A percentile compares a stretch with the other conserved stretches of the same genome.
These are phyloP conservation scores for Gossypium lobatum DNA, from an alignment of 441 rosid species.

Conservation along the genomic window DNA sequence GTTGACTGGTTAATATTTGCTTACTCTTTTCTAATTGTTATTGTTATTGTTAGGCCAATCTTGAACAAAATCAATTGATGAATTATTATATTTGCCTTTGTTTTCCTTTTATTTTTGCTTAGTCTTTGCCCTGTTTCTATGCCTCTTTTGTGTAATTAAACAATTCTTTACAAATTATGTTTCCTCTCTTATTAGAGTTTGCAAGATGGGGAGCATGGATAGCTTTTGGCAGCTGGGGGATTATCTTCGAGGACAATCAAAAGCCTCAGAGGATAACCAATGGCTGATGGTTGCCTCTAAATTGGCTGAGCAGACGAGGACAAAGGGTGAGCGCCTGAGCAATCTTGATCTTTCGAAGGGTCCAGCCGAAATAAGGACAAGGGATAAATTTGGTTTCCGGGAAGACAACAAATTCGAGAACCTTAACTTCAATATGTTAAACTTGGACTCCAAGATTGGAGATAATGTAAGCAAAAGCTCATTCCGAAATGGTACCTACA, in stretches of 20 bases:
- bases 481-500: slow-evolving; percentile 46
- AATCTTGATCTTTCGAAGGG: slow-evolving; percentile 82
- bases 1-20: background rate
- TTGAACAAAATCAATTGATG: background rate
- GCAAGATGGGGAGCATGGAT: slow-evolving; percentile 52
- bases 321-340: slow-evolving; percentile 79
- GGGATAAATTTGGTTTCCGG: slow-evolving; percentile 61
- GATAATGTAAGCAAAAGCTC: slow-evolving; percentile 53
- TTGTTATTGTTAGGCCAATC: background rate
- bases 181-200: slow-evolving; percentile 17
- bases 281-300: slow-evolving; percentile 83
- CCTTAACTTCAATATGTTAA: slow-evolving; percentile 74
- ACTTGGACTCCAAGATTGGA: slow-evolving; percentile 52
- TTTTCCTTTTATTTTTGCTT: background rate
- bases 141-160: background rate
- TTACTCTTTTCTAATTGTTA: background rate
- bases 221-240: slow-evolving; percentile 95
- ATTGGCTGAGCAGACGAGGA: slow-evolving; percentile 81
- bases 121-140: background rate
- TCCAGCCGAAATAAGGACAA: slow-evolving; percentile 49
- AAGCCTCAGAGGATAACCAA: slow-evolving; percentile 76
- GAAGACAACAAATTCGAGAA: slow-evolving; percentile 68
- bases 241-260: slow-evolving; percentile 83
- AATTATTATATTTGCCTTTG: background rate
- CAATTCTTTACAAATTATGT: background rate